Evolutionary conservation across 331 rosid genomes (phyloP).

Genomic region (Quercus lobata): DNA sequence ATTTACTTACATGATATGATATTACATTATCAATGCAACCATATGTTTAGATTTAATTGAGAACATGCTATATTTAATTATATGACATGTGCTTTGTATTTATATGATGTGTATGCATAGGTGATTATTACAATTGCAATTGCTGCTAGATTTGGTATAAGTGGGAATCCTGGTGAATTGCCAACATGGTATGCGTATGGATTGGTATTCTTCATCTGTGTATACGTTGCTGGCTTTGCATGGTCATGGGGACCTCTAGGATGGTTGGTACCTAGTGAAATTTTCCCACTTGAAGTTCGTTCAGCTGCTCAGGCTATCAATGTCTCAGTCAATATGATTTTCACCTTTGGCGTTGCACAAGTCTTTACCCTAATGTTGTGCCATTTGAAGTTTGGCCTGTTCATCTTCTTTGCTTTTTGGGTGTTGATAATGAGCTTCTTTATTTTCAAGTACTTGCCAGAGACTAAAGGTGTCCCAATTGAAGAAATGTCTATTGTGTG

Average conservation of each 20-base stretch:
- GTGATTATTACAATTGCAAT: neutral
- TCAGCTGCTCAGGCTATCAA: conserved; percentile 49
- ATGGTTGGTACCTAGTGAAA: conserved; percentile 60
- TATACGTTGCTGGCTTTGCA: conserved; percentile 46
- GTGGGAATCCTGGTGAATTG: conserved; percentile 30
- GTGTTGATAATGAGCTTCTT: conserved; percentile 38
- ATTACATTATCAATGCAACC: too few species aligned
- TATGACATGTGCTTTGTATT: too few species aligned
- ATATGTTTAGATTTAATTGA: too few species aligned
- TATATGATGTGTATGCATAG: neutral
- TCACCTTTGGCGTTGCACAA: conserved; percentile 47
- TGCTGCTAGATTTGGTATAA: conserved; percentile 29
- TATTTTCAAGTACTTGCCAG: conserved; percentile 37
- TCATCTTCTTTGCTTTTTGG: conserved; percentile 48
- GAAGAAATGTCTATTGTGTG: conserved; percentile 55
- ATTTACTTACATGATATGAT: too few species aligned
- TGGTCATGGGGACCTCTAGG: conserved; percentile 71
- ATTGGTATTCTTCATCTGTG: conserved; percentile 32
- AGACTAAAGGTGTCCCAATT: conserved; percentile 51
- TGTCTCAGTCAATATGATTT: conserved; percentile 53
- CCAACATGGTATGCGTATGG: conserved; percentile 22
- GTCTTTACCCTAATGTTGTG: conserved; percentile 48
- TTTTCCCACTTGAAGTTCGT: conserved; percentile 49
- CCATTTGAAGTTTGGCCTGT: conserved; percentile 55
- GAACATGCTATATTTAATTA: too few species aligned